Evolutionary conservation across 1,284 basidiomycete species (phyloP).

Genomic region (Caloboletus firmus): DNA sequence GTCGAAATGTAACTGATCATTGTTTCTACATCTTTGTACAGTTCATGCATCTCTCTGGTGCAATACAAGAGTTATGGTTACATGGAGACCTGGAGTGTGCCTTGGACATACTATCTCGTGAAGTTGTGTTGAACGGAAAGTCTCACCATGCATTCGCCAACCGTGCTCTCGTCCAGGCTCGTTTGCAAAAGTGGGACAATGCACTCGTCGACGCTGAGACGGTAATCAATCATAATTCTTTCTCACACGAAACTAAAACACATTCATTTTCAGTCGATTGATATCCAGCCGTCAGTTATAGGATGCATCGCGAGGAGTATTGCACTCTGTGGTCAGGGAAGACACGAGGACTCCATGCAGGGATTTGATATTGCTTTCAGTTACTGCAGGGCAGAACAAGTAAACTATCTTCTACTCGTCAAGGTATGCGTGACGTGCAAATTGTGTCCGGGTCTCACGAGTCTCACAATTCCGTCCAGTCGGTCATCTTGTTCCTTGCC

Average conservation of each 20-base stretch:
- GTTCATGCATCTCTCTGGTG: constrained; percentile 14
- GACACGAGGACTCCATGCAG: constrained; percentile 22
- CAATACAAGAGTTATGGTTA: constrained; percentile 7
- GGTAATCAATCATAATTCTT: constrained; percentile 3
- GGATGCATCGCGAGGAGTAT: constrained; percentile 23
- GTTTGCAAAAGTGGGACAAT: constrained; percentile 4
- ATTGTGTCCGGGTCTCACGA: background rate
- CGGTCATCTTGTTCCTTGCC: constrained; percentile 14
- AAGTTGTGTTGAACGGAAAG: constrained; percentile 11
- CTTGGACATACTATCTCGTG: constrained; percentile 13
- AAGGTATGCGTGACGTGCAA: constrained; percentile 7
- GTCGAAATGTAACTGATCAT: background rate
- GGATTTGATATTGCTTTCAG: constrained; percentile 20
- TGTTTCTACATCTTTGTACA: background rate
- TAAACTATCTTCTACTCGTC: constrained; percentile 12
- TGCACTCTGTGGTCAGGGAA: constrained; percentile 13
- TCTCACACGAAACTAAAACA: background rate
- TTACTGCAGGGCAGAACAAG: constrained; percentile 5
- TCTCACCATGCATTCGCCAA: constrained; percentile 14
- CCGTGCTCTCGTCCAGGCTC: constrained; percentile 15
- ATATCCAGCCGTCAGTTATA: constrained; percentile 15
- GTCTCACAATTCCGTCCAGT: constrained; percentile 8
- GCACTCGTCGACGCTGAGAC: constrained; percentile 18
- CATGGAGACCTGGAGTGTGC: constrained; percentile 1
- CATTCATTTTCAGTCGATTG: constrained; percentile 11